phyloP scores from a whole-genome alignment of 805 yeast genomes.

The Lipomyces sp. region DNA sequence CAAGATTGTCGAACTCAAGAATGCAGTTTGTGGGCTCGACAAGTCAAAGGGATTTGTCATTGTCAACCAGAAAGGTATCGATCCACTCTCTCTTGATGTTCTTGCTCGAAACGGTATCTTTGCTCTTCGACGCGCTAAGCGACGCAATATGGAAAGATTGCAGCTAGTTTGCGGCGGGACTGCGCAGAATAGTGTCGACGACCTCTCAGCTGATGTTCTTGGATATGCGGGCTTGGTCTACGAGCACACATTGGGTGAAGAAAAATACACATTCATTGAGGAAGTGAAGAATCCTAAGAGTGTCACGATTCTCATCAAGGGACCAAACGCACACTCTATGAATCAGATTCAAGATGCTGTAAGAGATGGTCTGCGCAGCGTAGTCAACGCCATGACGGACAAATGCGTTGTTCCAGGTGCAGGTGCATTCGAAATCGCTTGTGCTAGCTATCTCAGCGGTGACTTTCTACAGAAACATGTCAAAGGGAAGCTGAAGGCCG shows the following conservation, averaged over 20 bases:
- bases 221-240: slow-evolving; percentile 91
- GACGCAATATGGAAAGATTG: slow-evolving; percentile 98
- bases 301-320: slow-evolving; percentile 89
- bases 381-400: slow-evolving; percentile 87
- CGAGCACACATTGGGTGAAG: slow-evolving; percentile 95
- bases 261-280: slow-evolving; percentile 93
- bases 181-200: slow-evolving; percentile 97
- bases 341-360: slow-evolving; percentile 96
- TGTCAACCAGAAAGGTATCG: slow-evolving; percentile 97
- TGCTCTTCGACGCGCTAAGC: slow-evolving; percentile 96
- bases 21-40: slow-evolving; percentile 82
- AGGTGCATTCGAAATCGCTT: slow-evolving; percentile 91
- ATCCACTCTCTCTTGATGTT: slow-evolving; percentile 95
- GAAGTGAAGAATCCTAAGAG: slow-evolving; percentile 85
- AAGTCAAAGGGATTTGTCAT: slow-evolving; percentile 82
- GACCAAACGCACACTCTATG: slow-evolving; percentile 81
- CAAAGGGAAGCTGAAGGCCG: slow-evolving; percentile 87
- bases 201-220: slow-evolving; percentile 73
- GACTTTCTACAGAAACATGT: slow-evolving; percentile 60
- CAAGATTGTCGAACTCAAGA: slow-evolving; percentile 90
- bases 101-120: slow-evolving; percentile 90
- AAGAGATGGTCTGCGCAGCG: slow-evolving; percentile 95
- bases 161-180: slow-evolving; percentile 97
- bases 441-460: slow-evolving; percentile 66
- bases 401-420: slow-evolving; percentile 91